Percentiles rank a stretch among this genome's conserved stretches.
phyloP scores from a whole-genome alignment of 2,329 filamentous ascomycete species.

The Aspergillus ochraceus region DNA sequence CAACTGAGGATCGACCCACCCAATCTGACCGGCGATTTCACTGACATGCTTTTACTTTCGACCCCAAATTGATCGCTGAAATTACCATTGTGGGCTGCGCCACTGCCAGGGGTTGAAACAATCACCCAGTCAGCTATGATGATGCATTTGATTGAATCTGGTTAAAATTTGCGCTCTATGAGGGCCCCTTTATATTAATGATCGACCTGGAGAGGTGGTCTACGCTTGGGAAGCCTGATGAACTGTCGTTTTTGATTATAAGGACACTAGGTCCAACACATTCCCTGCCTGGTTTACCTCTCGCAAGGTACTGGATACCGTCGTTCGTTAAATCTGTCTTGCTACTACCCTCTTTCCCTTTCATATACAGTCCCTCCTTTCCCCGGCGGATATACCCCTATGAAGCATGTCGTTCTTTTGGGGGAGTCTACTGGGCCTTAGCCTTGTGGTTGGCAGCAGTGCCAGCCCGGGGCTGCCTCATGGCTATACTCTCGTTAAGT shows the following conservation, averaged over 20 bases:
- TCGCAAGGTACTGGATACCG: background rate
- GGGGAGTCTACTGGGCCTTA: background rate
- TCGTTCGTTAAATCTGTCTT: background rate
- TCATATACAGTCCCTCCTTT: background rate
- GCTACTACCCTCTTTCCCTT: background rate
- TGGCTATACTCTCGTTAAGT: background rate
- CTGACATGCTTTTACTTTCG: background rate
- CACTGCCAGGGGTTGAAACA: background rate
- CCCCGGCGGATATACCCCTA: background rate
- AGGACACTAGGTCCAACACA: background rate
- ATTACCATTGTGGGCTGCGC: background rate
- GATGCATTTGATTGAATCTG: background rate
- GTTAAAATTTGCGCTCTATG: background rate
- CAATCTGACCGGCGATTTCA: background rate
- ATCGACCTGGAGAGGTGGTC: background rate
- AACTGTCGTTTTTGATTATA: background rate
- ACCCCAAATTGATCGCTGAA: background rate
- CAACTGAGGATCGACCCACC: background rate
- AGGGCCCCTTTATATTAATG: background rate
- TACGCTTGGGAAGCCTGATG: background rate
- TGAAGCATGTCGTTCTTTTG: background rate
- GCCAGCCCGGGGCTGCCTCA: background rate
- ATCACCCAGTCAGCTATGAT: background rate
- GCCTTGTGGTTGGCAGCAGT: background rate
- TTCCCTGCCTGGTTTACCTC: background rate